Evolutionary conservation across 352 stramenopile species (phyloP), one percentile per base, ranked within the genome.

Genomic region (Globisporangium alternatum): DNA sequence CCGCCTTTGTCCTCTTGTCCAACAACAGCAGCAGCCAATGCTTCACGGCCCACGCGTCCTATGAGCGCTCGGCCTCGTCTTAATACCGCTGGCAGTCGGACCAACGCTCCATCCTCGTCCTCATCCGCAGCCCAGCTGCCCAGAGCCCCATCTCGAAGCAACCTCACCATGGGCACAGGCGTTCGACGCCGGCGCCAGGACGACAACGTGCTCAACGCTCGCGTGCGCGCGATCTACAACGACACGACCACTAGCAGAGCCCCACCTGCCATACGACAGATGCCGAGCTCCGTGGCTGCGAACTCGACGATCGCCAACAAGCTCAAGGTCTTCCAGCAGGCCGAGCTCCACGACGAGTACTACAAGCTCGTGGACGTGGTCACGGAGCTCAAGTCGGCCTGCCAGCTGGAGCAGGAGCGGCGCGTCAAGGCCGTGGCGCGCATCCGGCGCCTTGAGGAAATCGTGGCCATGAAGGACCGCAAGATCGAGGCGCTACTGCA

Each of bases 401-500:
- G 72, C 41, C 73, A 86, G 59, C 67, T 81, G 41, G 81, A 90
- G 51, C 79, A 88, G 30, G 69, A 75, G 33, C 70, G 74, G 22
- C 76, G 74, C 2, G 55, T 83, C 5, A 87, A 88, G 35, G 74
- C 77, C 12, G 72, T 82, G 17, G 70, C 79, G 4, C 75, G 77
- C 7, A 74, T 79, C 9, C 75, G 81, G 17, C 71, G 79, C 0
- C 70, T 90, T 1, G 81, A 90, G 68, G 81, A 90, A 60, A 84
- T 90, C 21, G 68, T 84, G 15, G 60, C 69, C 3, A 74, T 88
- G 60, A 90, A 90, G 56, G 81, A 90, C 64, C 83, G 75, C 65
- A 88, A 88, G 54, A 88, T 90, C 30, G 81, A 90, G 58, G 63
- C 71, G 6, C 64, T 90, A 31, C 70, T 88, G 35, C 74, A 84